phyloP scores from a whole-genome alignment of 2,329 filamentous ascomycete genomes.

The Botrytis medusae region DNA sequence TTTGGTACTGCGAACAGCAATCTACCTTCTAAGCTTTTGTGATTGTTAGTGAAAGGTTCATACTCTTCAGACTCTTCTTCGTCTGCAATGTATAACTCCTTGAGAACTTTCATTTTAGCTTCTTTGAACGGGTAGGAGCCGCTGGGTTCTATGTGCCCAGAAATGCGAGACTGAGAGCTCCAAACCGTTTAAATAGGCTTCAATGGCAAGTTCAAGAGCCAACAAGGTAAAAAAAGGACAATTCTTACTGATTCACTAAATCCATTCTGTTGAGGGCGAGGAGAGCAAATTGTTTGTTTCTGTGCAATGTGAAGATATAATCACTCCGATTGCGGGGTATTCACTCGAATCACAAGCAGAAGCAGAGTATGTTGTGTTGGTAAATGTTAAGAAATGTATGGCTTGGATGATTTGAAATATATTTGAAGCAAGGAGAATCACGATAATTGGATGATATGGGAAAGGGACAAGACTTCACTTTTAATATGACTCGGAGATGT shows the following conservation, averaged over 20 bases:
- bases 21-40: conserved; percentile 78
- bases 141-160: neutral
- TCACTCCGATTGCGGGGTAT: conserved; percentile 22
- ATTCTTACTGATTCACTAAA: conserved; percentile 58
- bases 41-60: conserved; percentile 41
- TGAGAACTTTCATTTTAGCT: conserved; percentile 8
- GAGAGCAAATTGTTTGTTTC: neutral
- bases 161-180: neutral
- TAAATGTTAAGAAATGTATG: conserved; percentile 1
- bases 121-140: neutral
- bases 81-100: conserved; percentile 41
- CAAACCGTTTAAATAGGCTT: neutral
- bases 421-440: neutral
- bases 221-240: conserved; percentile 28
- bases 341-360: conserved; percentile 15
- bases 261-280: conserved; percentile 47
- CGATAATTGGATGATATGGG: conserved; percentile 4
- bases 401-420: neutral
- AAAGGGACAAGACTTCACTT: conserved; percentile 7
- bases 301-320: conserved; percentile 8
- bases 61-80: conserved; percentile 46
- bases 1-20: conserved; percentile 98
- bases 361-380: conserved; percentile 1
- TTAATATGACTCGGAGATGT: conserved; percentile 9
- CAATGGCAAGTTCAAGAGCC: conserved; percentile 6